These are phyloP conservation scores for Chlorella variabilis DNA, from an alignment of 163 green algal genomes.

Conservation along the genomic window DNA sequence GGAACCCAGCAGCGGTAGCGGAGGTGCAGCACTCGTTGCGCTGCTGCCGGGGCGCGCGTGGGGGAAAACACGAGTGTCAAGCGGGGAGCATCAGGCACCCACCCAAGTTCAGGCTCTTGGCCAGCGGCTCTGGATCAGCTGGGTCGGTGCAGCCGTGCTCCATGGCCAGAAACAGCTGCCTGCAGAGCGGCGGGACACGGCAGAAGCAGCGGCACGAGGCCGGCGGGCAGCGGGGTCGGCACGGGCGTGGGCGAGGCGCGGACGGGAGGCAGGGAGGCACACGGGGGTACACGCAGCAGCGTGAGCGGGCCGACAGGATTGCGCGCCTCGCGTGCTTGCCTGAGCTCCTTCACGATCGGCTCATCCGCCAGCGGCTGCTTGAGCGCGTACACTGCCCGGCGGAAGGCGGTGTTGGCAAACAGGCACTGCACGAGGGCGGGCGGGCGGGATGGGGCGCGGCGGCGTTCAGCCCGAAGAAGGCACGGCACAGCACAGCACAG, in stretches of 20 bases:
- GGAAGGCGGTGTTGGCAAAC: constrained; percentile 72
- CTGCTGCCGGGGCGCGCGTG: too few relatives aligned
- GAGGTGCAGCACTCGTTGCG: too few relatives aligned
- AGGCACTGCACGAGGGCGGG: constrained; percentile 82
- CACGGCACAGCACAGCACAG: too few relatives aligned
- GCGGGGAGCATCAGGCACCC: too few relatives aligned
- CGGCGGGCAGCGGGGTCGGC: background rate
- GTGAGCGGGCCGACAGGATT: too few relatives aligned
- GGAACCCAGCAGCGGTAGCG: too few relatives aligned
- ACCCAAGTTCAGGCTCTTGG: constrained; percentile 69
- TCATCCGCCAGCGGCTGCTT: constrained; percentile 25
- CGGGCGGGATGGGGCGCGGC: background rate
- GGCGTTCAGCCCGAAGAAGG: too few relatives aligned
- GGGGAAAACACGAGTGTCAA: too few relatives aligned
- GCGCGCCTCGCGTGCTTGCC: too few relatives aligned
- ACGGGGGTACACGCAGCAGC: too few relatives aligned
- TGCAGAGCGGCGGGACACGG: background rate
- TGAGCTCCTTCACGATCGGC: constrained; percentile 43
- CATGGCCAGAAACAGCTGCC: constrained; percentile 52
- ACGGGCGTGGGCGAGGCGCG: background rate
- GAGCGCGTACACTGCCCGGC: constrained; percentile 64
- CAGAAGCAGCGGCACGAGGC: background rate
- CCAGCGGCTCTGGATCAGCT: constrained; percentile 75
- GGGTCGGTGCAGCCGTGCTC: constrained; percentile 56
- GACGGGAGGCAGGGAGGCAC: background rate